Evolutionary conservation across 1,284 basidiomycete species (phyloP), one percentile per base, ranked within the genome.

Genomic region (Pascua sp.): DNA sequence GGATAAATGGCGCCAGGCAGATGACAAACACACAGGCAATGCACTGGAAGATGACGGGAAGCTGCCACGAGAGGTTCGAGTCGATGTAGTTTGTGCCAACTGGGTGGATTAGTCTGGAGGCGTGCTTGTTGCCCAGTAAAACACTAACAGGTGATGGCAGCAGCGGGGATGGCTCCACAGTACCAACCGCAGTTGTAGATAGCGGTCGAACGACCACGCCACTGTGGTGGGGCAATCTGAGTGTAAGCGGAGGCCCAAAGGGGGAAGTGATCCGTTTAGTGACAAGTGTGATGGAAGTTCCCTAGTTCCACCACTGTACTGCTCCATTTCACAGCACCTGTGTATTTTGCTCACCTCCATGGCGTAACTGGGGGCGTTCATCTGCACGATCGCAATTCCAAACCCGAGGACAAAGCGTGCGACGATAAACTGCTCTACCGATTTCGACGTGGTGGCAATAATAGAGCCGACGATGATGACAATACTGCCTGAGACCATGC

Each of bases 161-260:
- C 72, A 8, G 73, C 70, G 18, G 70, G 62, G 17, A 71, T 62
- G 16, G 60, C 57, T 36, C 67, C 66, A 11, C 63, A 62, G 40
- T 67, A 67, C 71, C 72, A 70, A 56, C 77, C 72, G 63, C 66
- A 73, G 55, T 81, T 82, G 56, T 56, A 64, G 47, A 60, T 42
- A 56, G 81, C 83, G 18, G 83, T 83, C 64, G 83, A 74, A 32
- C 82, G 79, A 52, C 84, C 84, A 63, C 84, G 79, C 84, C 84
- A 86, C 71, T 85, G 83, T 15, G 84, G 84, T 42, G 84, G 84
- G 11, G 83, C 80, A 73, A 86, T 82, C 66, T 62, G 24, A 7
- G 24, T 7, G 24, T 32, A 32, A 32, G 24, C 24, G 24, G 24
- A 32, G 24, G 24, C 3, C 24, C 7, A 32, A 32, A 32, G 24